Evolutionary conservation across 2,329 filamentous ascomycete species (phyloP), one percentile per base, ranked within the genome.

Genomic region (Westerdykella ornata): DNA sequence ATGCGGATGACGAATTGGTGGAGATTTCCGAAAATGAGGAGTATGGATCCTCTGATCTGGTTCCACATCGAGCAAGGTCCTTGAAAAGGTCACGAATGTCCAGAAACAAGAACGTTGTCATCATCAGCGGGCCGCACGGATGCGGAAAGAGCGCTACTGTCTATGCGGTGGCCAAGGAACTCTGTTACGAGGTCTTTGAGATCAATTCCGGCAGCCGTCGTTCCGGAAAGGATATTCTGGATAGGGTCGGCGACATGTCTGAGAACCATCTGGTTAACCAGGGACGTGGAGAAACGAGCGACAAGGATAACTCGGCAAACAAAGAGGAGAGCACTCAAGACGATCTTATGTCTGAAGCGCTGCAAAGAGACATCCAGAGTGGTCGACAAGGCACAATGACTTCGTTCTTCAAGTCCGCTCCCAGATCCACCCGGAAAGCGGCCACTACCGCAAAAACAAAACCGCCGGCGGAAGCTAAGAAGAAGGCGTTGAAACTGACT

Each of bases 191-290:
- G 56, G 78, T 98, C 1, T 98, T 98, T 52, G 92, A 98, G 65
- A 88, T 98, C 59, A 94, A 94, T 56, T 71, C 90, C 0, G 80
- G 87, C 45, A 87, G 80, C 51, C 81, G 89, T 38, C 77, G 92
- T 47, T 94, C 80, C 57, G 90, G 89, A 22, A 92, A 84, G 62
- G 92, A 98, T 56, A 81, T 98, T 36, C 63, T 94, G 26, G 92
- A 98, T 56, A 86, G 79, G 53, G 87, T 98, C 34, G 94, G 92
- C 31, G 88, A 98, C 65, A 97, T 98, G 90, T 92, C 88, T 3
- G 82, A 83, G 46, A 97, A 98, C 55, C 92, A 98, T 65, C 75
- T 95, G 1, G 90, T 98, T 15, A 80, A 81, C 49, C 73, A 61
- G 41, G 46, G 63, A 54, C 35, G 63, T 51, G 36, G 44, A 11